Evolutionary conservation across 805 yeast species (phyloP), one percentile per base, ranked within the genome.

Genomic region (Saccharomycopsis capsularis): DNA sequence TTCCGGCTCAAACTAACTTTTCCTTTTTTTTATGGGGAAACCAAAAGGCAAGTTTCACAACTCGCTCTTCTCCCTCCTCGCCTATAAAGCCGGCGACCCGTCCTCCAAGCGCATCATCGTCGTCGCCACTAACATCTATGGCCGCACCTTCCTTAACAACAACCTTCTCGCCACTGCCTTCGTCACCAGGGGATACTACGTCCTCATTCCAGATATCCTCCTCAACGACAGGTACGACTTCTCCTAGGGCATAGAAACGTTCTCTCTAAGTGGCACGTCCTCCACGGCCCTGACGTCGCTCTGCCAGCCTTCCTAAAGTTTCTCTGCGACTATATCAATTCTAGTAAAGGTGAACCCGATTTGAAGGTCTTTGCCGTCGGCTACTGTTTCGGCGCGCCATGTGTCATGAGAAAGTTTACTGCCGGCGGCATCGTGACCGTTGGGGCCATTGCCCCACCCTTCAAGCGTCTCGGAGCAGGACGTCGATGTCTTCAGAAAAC

Each of bases 371-470:
- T 82, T 21, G 79, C 75, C 40, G 66, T 82, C 50, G 96, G 96
- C 21, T 80, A 87, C 69, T 88, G 96, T 67, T 87, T 71, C 55
- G 96, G 96, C 60, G 95, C 87, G 38, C 82, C 80, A 64, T 80
- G 68, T 57, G 79, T 76, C 30, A 57, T 84, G 21, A 55, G 51
- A 32, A 58, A 69, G 9, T 50, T 67, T 42, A 57, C 62, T 3
- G 56, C 59, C 1, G 52, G 42, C 5, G 74, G 75, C 23, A 40
- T 58, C 5, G 73, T 76, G 32, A 75, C 75, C 52, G 85, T 73
- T 18, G 87, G 76, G 57, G 95, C 91, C 15, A 65, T 78, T 55
- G 93, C n/a, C 93, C 6, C 97, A 90, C 66, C 96, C 97, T 3
- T 82, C 95, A 2, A 73, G 82, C 53, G 81, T 85, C 15, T 51